Percentiles rank a stretch among this genome's conserved stretches.
Evolutionary conservation across 176 grass and related monocot genomes (phyloP).

Genomic region (Olyra latifolia): DNA sequence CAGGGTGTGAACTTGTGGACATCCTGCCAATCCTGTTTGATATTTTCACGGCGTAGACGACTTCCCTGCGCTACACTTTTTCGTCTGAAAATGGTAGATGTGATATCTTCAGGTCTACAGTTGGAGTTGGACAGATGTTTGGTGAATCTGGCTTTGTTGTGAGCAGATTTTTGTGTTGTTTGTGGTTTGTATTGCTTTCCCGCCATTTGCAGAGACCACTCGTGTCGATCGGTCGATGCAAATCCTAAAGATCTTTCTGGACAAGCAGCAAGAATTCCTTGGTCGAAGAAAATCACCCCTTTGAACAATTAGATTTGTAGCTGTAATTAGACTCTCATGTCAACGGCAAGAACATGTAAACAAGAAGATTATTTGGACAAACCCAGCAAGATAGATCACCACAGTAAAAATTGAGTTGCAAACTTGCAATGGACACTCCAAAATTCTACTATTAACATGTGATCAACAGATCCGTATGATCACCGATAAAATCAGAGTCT

Average conservation of each 20-base stretch:
- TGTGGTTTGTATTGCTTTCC: background rate
- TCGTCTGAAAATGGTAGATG: background rate
- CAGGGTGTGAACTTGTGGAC: background rate
- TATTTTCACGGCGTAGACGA: background rate
- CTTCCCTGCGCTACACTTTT: background rate
- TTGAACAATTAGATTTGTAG: too few relatives aligned
- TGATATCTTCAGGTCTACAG: background rate
- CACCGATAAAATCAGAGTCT: background rate
- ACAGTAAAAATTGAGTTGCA: background rate
- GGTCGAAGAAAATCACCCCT: background rate
- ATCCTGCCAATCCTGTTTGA: background rate
- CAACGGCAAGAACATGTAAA: background rate
- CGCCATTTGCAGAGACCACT: background rate
- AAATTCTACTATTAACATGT: slow-evolving; percentile 24
- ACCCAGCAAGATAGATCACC: background rate
- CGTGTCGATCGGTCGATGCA: background rate
- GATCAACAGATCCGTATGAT: background rate
- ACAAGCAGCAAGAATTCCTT: background rate
- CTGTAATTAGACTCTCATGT: too few relatives aligned
- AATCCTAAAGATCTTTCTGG: background rate
- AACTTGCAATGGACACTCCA: background rate
- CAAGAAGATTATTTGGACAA: background rate
- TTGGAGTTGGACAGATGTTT: background rate
- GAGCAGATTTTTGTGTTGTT: background rate
- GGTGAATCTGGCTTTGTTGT: background rate